Conservation (phyloP, 2,329 filamentous ascomycete genomes). For the Trichoderma semiorbis region DNA sequence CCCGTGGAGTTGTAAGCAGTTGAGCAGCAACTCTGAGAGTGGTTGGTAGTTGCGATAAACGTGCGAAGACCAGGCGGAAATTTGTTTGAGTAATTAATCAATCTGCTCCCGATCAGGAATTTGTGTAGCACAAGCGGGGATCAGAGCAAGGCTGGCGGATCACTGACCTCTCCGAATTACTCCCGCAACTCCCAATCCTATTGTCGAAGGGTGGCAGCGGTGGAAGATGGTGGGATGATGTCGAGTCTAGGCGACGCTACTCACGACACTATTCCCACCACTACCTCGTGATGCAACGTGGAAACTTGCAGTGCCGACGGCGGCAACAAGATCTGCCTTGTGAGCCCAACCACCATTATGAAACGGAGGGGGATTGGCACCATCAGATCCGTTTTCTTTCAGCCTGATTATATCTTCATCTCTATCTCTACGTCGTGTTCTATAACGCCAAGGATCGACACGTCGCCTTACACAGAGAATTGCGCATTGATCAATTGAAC, state of each 20-base stretch:
- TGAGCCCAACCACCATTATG: neutral
- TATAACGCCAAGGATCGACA: neutral
- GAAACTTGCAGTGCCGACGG: neutral
- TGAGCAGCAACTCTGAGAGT: neutral
- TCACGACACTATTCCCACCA: neutral
- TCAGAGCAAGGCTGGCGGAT: neutral
- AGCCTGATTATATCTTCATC: neutral
- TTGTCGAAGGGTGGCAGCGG: neutral
- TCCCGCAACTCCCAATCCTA: neutral
- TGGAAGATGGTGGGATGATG: constrained; percentile 3
- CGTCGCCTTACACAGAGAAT: neutral
- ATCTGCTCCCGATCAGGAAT: neutral
- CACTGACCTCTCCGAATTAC: neutral
- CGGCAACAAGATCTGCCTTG: neutral
- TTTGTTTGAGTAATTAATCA: neutral
- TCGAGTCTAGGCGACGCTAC: neutral
- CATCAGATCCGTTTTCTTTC: neutral
- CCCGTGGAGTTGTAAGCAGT: neutral
- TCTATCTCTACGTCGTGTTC: neutral
- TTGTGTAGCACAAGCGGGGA: neutral
- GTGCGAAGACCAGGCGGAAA: neutral
- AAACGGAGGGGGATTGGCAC: neutral
- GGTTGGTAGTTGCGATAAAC: neutral
- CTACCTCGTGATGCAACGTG: constrained; percentile 2
- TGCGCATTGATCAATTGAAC: no score